Percentiles rank a stretch among this genome's conserved stretches.
These are phyloP conservation scores for Melastoma malabathricum DNA, from an alignment of 345 rosid genomes.

Conservation along the genomic window DNA sequence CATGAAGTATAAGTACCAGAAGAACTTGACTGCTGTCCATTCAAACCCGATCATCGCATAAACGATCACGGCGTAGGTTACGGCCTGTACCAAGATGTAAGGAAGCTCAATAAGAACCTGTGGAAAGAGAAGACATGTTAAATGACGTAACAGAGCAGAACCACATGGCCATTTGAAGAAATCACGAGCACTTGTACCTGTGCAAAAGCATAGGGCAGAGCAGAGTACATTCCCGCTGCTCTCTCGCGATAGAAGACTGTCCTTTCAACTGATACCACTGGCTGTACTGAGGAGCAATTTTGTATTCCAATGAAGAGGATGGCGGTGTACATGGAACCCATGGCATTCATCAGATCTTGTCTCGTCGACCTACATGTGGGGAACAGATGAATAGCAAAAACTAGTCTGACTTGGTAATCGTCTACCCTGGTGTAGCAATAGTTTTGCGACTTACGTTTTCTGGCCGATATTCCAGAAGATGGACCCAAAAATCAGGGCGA, in stretches of 20 bases:
- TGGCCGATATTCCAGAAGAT: slow-evolving; percentile 31
- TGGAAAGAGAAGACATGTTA: background rate
- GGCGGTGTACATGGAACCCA: slow-evolving; percentile 36
- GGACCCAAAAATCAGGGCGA: slow-evolving; percentile 25
- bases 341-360: slow-evolving; percentile 22
- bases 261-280: slow-evolving; percentile 28
- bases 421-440: no score
- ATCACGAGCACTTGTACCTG: slow-evolving; percentile 17
- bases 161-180: background rate
- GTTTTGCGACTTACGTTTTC: slow-evolving; percentile 13
- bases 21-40: slow-evolving; percentile 23
- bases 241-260: slow-evolving; percentile 36
- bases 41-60: slow-evolving; percentile 36
- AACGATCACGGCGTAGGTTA: slow-evolving; percentile 17
- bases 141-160: no score
- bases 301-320: slow-evolving; percentile 28
- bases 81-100: slow-evolving; percentile 18
- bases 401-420: no score
- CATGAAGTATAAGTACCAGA: slow-evolving; percentile 36
- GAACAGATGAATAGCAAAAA: background rate
- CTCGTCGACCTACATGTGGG: slow-evolving; percentile 5
- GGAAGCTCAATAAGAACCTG: slow-evolving; percentile 36
- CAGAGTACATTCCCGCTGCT: slow-evolving; percentile 46
- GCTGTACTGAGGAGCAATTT: slow-evolving; percentile 24
- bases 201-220: slow-evolving; percentile 33